Evolutionary conservation across 2,329 filamentous ascomycete genomes (phyloP).

Genomic region (Xylaria arbuscula): DNA sequence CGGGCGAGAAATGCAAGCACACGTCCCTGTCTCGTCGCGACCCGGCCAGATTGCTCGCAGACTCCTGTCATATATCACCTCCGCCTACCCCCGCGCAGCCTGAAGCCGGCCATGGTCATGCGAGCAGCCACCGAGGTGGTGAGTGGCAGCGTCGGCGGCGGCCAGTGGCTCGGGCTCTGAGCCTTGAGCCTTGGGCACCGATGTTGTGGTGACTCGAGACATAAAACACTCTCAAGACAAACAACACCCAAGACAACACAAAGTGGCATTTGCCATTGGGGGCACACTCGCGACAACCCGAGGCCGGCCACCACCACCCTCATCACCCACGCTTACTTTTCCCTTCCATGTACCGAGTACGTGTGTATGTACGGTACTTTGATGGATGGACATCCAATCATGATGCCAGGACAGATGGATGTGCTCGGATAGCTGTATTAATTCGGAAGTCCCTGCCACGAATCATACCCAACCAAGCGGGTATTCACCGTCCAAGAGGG

Average conservation of each 20-base stretch:
- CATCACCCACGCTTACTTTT: background rate
- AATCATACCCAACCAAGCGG: slow-evolving; percentile 30
- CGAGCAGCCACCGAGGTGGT: slow-evolving; percentile 17
- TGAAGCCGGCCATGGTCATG: slow-evolving; percentile 17
- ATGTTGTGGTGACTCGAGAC: slow-evolving; percentile 4
- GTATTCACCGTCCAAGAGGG: background rate
- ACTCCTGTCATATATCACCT: slow-evolving; percentile 14
- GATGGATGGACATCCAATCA: slow-evolving; percentile 3
- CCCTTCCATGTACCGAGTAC: too few species aligned
- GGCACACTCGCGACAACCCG: slow-evolving; percentile 7
- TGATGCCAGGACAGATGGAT: background rate
- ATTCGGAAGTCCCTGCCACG: slow-evolving; percentile 26
- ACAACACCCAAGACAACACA: background rate
- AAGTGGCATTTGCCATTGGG: background rate
- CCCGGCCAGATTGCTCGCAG: slow-evolving; percentile 24
- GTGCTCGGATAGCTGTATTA: slow-evolving; percentile 19
- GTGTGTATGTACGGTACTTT: slow-evolving; percentile 23
- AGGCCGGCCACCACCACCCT: slow-evolving; percentile 9
- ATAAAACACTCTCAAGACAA: background rate
- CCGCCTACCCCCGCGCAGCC: background rate
- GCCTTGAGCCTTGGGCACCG: background rate
- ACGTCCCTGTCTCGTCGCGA: slow-evolving; percentile 5
- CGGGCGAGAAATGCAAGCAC: slow-evolving; percentile 9
- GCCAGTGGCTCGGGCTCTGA: background rate
- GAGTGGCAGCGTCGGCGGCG: background rate